A percentile compares a stretch with the other conserved stretches of the same genome.
Conservation (phyloP, 2,329 filamentous ascomycete species). For the Apiospora sp. region DNA sequence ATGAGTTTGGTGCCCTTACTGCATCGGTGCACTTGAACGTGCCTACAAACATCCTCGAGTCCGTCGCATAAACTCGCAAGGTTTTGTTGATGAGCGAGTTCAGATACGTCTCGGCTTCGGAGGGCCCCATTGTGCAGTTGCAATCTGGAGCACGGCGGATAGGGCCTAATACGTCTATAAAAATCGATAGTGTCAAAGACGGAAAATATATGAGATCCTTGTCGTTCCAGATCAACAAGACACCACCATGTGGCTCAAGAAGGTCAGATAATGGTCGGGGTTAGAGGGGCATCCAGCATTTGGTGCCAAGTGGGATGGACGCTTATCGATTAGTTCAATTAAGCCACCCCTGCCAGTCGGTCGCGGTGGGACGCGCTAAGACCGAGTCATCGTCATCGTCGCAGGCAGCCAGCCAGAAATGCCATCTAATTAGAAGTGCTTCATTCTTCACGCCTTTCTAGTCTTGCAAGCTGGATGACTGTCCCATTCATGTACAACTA, state of each 20-base stretch:
- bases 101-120: constrained; percentile 63
- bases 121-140: constrained; percentile 17
- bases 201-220: background rate
- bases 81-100: constrained; percentile 77
- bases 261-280: background rate
- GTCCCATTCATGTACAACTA: background rate
- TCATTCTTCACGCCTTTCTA: background rate
- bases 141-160: background rate
- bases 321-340: constrained; percentile 17
- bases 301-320: constrained; percentile 8
- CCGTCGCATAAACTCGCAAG: constrained; percentile 80
- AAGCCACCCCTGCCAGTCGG: background rate
- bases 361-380: constrained; percentile 23
- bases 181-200: background rate
- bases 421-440: constrained; percentile 5
- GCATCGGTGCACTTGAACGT: constrained; percentile 94
- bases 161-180: background rate
- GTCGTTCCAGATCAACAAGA: background rate
- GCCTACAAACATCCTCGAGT: constrained; percentile 88
- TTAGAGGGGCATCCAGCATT: constrained; percentile 9
- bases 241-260: background rate
- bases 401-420: constrained; percentile 21
- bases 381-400: constrained; percentile 21
- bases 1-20: constrained; percentile 56
- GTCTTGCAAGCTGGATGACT: background rate